These are phyloP conservation scores for Trametes maxima DNA, from an alignment of 768 basidiomycete species.

Conservation along the genomic window DNA sequence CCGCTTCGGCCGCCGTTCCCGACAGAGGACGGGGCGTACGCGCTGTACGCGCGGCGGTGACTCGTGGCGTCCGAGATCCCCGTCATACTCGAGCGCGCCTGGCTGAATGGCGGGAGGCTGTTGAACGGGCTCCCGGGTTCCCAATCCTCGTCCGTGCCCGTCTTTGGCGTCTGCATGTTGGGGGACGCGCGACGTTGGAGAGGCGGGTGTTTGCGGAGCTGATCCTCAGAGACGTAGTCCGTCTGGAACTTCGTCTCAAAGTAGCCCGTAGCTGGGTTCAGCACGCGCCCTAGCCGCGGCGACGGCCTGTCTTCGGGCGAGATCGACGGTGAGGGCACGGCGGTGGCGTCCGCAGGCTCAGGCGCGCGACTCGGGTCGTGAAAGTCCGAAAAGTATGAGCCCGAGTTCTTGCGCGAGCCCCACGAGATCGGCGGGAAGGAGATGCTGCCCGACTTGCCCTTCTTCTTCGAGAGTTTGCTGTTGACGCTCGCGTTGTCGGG, in stretches of 20 bases:
- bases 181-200: slow-evolving; percentile 17
- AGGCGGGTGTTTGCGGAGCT: slow-evolving; percentile 26
- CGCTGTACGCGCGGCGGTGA: slow-evolving; percentile 40
- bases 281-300: slow-evolving; percentile 22
- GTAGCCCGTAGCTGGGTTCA: slow-evolving; percentile 27
- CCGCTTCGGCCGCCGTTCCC: background rate
- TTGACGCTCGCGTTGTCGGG: slow-evolving; percentile 7
- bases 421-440: slow-evolving; percentile 69
- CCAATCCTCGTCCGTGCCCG: slow-evolving; percentile 31
- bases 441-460: slow-evolving; percentile 37
- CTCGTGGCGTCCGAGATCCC: slow-evolving; percentile 33
- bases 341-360: slow-evolving; percentile 9
- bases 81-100: slow-evolving; percentile 31
- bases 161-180: background rate
- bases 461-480: slow-evolving; percentile 45
- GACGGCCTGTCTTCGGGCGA: slow-evolving; percentile 23
- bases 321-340: slow-evolving; percentile 1
- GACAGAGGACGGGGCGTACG: slow-evolving; percentile 28
- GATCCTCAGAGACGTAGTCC: slow-evolving; percentile 40
- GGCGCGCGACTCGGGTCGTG: slow-evolving; percentile 24
- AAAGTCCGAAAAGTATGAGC: slow-evolving; percentile 55
- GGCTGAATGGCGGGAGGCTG: slow-evolving; percentile 37
- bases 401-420: slow-evolving; percentile 51
- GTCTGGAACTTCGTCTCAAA: slow-evolving; percentile 52
- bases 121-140: slow-evolving; percentile 40